Base-by-base conservation (phyloP, 2,329 filamentous ascomycete species). In the Didymella glomerata region DNA sequence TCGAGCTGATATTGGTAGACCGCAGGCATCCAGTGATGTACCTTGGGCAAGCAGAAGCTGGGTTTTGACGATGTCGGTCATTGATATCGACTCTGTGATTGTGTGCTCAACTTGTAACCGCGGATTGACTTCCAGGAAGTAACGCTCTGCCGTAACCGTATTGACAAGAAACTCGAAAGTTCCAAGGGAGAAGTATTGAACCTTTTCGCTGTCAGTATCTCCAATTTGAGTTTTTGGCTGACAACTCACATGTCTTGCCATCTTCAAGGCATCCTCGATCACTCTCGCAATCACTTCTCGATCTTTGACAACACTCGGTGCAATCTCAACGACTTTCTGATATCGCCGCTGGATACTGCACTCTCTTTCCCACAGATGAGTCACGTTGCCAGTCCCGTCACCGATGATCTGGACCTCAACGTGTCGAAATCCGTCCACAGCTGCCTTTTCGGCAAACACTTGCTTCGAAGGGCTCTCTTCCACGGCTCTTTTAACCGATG, bases 81-180 rank as follows among this genome's bases (percentile, higher is more conserved):
- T 78, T 6, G 81, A 81, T 8, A 89, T 82, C 3, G 77, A 79
- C 63, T 88, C 86, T 0, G 85, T 87, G 52, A 88, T 82, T 1
- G 86, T 87, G 66, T 88, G 86, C 63, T 88, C 86, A 38, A 88
- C 86, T 67, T 88, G 85, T 2, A 88, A 70, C 2, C 86, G 78
- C 0, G 86, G 85, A 54, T 88, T 88, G 62, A 87, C 80, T 66
- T 88, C 86, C 6, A 88, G 72, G 64, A 88, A 88, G 72, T 82
- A 88, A 69, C 83, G 85, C 24, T 84, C 80, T 1, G 70, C 69
- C 0, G 74, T 80, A 0, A 72, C 59, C 11, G 82, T 80, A 56
- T 84, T 84, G 13, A 87, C 80, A 0, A 90, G 77, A 57, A 89
- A 89, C 68, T 90, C 87, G 62, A 88, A 88, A 0, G 87, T 89